Conservation (phyloP, 2,329 filamentous ascomycete genomes). For the Onygenales sp. region DNA sequence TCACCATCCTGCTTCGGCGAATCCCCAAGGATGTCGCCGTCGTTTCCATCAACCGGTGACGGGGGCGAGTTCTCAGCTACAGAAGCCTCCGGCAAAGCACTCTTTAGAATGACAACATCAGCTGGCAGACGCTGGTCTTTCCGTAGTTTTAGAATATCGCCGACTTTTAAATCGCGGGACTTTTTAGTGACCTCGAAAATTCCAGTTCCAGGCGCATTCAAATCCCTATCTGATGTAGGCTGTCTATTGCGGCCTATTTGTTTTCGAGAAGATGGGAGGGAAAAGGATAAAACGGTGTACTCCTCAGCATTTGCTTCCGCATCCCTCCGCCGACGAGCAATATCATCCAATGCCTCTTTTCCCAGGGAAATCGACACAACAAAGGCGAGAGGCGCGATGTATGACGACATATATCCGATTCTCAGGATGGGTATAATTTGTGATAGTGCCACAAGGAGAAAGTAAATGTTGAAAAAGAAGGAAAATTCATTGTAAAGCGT, state of each 20-base stretch:
- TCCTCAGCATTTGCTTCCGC: constrained; percentile 89
- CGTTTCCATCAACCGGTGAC: not conserved
- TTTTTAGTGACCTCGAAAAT: constrained; percentile 65
- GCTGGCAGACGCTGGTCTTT: constrained; percentile 92
- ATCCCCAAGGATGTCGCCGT: constrained; percentile 4
- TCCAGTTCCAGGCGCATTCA: constrained; percentile 22
- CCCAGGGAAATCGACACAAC: constrained; percentile 86
- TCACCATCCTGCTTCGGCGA: constrained; percentile 15
- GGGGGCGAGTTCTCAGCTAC: not conserved
- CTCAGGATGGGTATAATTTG: constrained; percentile 82
- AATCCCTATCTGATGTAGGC: constrained; percentile 15
- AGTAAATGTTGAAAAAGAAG: constrained; percentile 99
- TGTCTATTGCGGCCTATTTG: constrained; percentile 8
- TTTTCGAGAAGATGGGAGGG: constrained; percentile 25
- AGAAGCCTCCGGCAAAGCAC: constrained; percentile 22
- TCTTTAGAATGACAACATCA: constrained; percentile 88
- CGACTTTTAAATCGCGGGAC: constrained; percentile 82
- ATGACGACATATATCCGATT: constrained; percentile 91
- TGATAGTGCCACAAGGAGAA: constrained; percentile 86
- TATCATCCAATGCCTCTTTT: constrained; percentile 93
- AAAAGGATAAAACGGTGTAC: constrained; percentile 69
- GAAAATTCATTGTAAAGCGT: constrained; percentile 98
- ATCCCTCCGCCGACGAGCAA: constrained; percentile 74
- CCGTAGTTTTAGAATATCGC: constrained; percentile 83
- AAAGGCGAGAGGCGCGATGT: constrained; percentile 84